Conservation (phyloP, 305 asterid species). For the Fraxinus dipetala region DNA sequence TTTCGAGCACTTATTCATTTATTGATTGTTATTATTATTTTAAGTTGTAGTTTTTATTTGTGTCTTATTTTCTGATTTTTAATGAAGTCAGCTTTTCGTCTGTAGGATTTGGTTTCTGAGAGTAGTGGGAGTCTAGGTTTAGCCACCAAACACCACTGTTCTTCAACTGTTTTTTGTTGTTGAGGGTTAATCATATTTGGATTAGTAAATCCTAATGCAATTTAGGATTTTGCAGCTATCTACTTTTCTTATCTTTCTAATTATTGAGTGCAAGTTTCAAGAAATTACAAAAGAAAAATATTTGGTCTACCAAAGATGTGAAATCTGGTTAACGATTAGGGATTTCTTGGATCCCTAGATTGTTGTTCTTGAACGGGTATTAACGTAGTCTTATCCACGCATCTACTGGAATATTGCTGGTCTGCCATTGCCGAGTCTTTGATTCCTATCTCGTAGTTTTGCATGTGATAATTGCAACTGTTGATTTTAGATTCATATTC, state of each 20-base stretch:
- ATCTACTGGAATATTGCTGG: background rate
- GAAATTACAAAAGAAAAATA: background rate
- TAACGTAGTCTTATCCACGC: background rate
- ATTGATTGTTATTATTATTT: background rate
- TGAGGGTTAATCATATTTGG: background rate
- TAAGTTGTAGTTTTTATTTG: constrained; percentile 11
- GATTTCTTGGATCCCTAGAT: constrained; percentile 9
- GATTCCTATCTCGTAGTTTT: background rate
- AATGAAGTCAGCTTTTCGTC: background rate
- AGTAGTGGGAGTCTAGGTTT: constrained; percentile 27
- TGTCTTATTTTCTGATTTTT: background rate
- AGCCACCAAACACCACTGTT: background rate
- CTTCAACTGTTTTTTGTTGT: background rate
- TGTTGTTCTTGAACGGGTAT: background rate
- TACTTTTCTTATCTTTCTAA: background rate
- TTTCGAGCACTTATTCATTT: background rate
- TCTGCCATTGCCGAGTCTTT: background rate
- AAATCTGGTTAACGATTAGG: constrained; percentile 1
- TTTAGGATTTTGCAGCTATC: background rate
- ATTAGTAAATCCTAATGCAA: background rate
- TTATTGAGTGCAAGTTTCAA: background rate
- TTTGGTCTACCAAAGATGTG: constrained; percentile 3
- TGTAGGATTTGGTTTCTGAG: constrained; percentile 14
- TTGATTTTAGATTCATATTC: background rate
- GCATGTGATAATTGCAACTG: background rate